Conservation (phyloP, 257 asterid genomes). For the Lycium ferocissimum region DNA sequence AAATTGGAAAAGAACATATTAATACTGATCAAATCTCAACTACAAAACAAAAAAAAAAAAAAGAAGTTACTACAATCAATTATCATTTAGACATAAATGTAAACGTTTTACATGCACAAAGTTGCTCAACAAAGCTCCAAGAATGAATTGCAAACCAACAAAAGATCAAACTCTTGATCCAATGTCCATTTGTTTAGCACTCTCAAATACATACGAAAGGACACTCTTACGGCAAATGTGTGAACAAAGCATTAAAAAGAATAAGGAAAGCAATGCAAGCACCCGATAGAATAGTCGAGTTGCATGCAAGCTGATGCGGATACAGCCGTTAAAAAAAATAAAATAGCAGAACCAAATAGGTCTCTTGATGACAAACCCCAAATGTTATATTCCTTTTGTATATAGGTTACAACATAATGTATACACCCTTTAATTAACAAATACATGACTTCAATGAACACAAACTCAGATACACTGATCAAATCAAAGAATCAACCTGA, state of each 20-base stretch:
- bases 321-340: neutral
- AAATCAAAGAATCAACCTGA: conserved; percentile 36
- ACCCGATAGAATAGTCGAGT: neutral
- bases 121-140: neutral
- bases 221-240: neutral
- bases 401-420: conserved; percentile 28
- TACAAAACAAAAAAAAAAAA: neutral
- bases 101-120: neutral
- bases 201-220: neutral
- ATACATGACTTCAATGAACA: conserved; percentile 28
- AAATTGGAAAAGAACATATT: no score
- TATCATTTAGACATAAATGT: neutral
- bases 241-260: neutral
- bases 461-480: conserved; percentile 31
- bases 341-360: neutral
- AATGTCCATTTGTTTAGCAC: neutral
- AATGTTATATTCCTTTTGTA: conserved; percentile 19
- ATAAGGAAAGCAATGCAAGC: neutral
- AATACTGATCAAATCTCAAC: neutral
- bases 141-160: neutral
- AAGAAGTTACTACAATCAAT: neutral
- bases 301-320: neutral
- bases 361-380: conserved; percentile 23
- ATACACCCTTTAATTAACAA: conserved; percentile 31
- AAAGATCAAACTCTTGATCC: neutral